Conservation (phyloP, 2,329 filamentous ascomycete genomes). For the Aspergillus pseudotamarii region DNA sequence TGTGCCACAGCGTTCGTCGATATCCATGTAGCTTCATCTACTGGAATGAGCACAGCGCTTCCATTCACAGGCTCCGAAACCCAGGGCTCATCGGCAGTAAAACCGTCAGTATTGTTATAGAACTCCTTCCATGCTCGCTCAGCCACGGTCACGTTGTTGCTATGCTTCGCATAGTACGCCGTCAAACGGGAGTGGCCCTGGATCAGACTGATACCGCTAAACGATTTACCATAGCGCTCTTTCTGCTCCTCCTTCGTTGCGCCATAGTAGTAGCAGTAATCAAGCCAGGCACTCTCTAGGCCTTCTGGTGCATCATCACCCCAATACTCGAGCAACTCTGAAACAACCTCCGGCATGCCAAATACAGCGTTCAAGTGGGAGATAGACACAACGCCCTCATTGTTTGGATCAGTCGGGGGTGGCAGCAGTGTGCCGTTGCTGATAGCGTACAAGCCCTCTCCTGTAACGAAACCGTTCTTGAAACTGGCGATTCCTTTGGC, state of each 20-base stretch:
- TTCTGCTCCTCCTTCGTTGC: constrained; percentile 54
- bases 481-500: constrained; percentile 57
- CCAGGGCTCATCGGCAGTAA: constrained; percentile 18
- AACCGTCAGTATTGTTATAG: constrained; percentile 26
- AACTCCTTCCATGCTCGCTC: constrained; percentile 60
- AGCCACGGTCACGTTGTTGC: constrained; percentile 52
- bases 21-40: constrained; percentile 61
- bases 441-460: constrained; percentile 56
- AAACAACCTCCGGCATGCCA: constrained; percentile 60
- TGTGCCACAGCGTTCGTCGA: constrained; percentile 60
- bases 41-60: constrained; percentile 48
- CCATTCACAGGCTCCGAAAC: constrained; percentile 37
- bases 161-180: constrained; percentile 54
- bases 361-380: constrained; percentile 63
- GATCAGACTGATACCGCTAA: constrained; percentile 51
- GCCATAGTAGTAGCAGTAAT: constrained; percentile 63
- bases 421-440: constrained; percentile 54
- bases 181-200: constrained; percentile 64
- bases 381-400: constrained; percentile 55
- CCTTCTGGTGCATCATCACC: constrained; percentile 49
- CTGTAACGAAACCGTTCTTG: constrained; percentile 63
- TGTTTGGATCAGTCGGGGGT: constrained; percentile 56
- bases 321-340: constrained; percentile 57
- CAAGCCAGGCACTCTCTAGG: constrained; percentile 60
- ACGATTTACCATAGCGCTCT: constrained; percentile 56